Evolutionary conservation across 1,284 basidiomycete genomes (phyloP).

Genomic region (Fomitopsis schrenkii): DNA sequence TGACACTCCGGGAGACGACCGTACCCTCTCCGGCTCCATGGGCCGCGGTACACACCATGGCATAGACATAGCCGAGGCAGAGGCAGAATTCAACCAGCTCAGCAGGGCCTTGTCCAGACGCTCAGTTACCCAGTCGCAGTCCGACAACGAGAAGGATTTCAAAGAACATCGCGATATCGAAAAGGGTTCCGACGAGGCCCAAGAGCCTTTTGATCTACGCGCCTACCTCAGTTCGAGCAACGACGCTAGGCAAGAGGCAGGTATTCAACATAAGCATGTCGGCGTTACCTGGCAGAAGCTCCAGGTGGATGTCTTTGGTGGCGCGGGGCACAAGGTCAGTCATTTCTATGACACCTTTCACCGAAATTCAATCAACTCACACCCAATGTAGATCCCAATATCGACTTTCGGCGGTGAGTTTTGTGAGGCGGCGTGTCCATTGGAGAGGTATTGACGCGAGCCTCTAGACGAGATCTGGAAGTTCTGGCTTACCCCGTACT

Average conservation of each 20-base stretch:
- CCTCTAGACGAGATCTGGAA: conserved; percentile 53
- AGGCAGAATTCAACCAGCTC: conserved; percentile 51
- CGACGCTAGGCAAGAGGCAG: conserved; percentile 62
- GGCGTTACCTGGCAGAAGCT: conserved; percentile 79
- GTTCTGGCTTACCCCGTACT: conserved; percentile 50
- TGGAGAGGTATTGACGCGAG: conserved; percentile 8
- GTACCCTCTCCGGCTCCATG: conserved; percentile 22
- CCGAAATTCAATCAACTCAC: not conserved
- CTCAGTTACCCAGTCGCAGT: conserved; percentile 13
- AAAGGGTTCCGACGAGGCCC: conserved; percentile 34
- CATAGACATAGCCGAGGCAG: conserved; percentile 44
- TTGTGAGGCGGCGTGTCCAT: conserved; percentile 5
- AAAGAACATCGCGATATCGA: conserved; percentile 38
- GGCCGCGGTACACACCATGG: conserved; percentile 29
- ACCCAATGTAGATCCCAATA: conserved; percentile 51
- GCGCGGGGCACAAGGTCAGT: conserved; percentile 51
- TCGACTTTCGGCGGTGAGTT: conserved; percentile 55
- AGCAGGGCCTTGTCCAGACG: conserved; percentile 33
- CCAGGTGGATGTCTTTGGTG: conserved; percentile 69
- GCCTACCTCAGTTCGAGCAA: conserved; percentile 73
- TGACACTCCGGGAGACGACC: conserved; percentile 27
- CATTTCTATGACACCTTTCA: not conserved
- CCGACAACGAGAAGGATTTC: conserved; percentile 13
- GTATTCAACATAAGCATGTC: conserved; percentile 81
- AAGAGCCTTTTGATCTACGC: conserved; percentile 61